These are phyloP conservation scores for Phytophthora pluvialis DNA, from an alignment of 352 stramenopile species.

Conservation along the genomic window DNA sequence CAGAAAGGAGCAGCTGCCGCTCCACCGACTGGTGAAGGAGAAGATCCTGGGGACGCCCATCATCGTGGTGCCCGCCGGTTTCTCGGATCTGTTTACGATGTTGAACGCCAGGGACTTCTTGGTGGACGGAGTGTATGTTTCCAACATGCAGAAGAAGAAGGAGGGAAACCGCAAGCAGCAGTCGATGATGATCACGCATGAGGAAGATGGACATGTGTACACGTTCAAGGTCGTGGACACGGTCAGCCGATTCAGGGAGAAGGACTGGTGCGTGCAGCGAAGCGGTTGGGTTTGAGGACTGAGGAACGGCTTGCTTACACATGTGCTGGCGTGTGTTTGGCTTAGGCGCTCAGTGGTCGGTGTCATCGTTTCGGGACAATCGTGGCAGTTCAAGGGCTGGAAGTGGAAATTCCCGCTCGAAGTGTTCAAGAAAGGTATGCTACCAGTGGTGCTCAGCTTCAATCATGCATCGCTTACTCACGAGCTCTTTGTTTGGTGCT, in stretches of 20 bases:
- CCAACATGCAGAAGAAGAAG: slow-evolving; percentile 88
- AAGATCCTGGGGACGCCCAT: slow-evolving; percentile 89
- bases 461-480: slow-evolving; percentile 1
- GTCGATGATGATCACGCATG: slow-evolving; percentile 83
- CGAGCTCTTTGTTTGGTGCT: slow-evolving; percentile 7
- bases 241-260: slow-evolving; percentile 81
- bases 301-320: background rate
- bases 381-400: slow-evolving; percentile 95
- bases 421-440: slow-evolving; percentile 90
- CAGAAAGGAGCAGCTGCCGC: slow-evolving; percentile 71
- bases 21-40: slow-evolving; percentile 73
- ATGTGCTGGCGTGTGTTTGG: background rate
- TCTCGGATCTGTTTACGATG: slow-evolving; percentile 90
- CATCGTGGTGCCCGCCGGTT: slow-evolving; percentile 90
- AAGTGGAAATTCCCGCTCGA: slow-evolving; percentile 93
- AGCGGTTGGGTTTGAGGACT: background rate
- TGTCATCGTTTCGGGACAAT: slow-evolving; percentile 89
- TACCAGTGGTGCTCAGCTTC: background rate
- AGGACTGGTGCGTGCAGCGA: slow-evolving; percentile 75
- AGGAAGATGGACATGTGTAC: slow-evolving; percentile 82
- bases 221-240: slow-evolving; percentile 92
- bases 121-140: slow-evolving; percentile 77
- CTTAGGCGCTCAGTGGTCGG: slow-evolving; percentile 87
- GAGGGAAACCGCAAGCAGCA: slow-evolving; percentile 83
- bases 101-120: slow-evolving; percentile 91